A percentile compares a stretch with the other conserved stretches of the same genome.
Conservation (phyloP, 2,329 filamentous ascomycete genomes). For the Xylaria sp. region DNA sequence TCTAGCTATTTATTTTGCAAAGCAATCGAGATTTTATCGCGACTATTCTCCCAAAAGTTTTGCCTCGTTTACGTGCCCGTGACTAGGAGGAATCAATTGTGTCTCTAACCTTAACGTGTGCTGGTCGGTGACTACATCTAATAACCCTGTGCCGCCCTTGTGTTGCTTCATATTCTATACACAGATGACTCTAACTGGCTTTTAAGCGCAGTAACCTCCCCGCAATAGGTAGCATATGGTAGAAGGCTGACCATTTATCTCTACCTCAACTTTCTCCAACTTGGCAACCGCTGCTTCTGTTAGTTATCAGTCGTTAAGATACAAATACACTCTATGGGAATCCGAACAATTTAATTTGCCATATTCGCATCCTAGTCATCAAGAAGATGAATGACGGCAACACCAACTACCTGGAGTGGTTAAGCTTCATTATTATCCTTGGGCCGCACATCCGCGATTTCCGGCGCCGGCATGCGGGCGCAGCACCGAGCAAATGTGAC, state of each 20-base stretch:
- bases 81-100: no score
- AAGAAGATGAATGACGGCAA: background rate
- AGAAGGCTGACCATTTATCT: background rate
- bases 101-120: no score
- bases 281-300: background rate
- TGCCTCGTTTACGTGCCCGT: no score
- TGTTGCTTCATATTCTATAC: no score
- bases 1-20: no score
- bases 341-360: background rate
- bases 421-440: background rate
- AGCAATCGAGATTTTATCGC: no score
- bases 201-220: conserved; percentile 8
- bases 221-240: background rate
- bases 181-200: no score
- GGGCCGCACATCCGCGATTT: background rate
- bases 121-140: no score
- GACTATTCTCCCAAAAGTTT: no score
- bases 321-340: background rate
- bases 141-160: no score
- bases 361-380: background rate
- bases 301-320: background rate
- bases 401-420: background rate
- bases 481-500: conserved; percentile 9
- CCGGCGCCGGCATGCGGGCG: background rate
- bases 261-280: background rate